Base-by-base conservation (phyloP, 805 yeast genomes). In the Cephaloascus albidus region DNA sequence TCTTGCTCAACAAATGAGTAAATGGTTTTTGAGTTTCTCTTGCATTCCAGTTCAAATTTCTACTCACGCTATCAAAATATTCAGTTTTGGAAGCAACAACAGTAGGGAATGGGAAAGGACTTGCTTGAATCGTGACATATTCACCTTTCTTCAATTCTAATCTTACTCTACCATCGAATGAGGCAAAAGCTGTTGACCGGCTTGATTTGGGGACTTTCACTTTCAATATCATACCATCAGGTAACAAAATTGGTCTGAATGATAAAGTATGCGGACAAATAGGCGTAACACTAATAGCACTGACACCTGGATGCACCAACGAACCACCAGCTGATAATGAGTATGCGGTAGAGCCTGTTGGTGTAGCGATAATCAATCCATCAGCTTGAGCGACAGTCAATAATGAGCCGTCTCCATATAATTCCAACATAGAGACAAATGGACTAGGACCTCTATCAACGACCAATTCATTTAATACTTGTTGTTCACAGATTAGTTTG, bases 261-360 rank as follows among this genome's bases (percentile, higher is more conserved):
- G 95, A 85, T 36, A 90, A 69, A 0, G 97, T 87, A 54, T 90
- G 97, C 1, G 97, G 97, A 55, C 97, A 90, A 43, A 90, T 88
- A 0, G 97, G 97, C 0, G 97, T 88, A 4, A 90, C 88, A 40
- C 88, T 79, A 23, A 89, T 85, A 8, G 96, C 96, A 44, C 88
- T 82, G 14, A 90, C 95, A 26, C 86, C 88, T 0, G 97, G 97
- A 51, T 89, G 96, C 3, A 90, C 95, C 37, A 90, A 70, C 0
- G 96, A 82, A 1, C 97, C 97, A 12, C 97, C 97, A 0, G 97
- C 97, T 35, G 95, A 82, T 37, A 90, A 66, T 1, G 96, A 88
- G 58, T 90, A 90, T 0, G 97, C 97, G 0, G 97, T 90, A 2
- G 96, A 87, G 0, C 97, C 97, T 0, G 97, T 88, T 3, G 97